Evolutionary conservation across 345 rosid genomes (phyloP).

Genomic region (Camelina sativa): DNA sequence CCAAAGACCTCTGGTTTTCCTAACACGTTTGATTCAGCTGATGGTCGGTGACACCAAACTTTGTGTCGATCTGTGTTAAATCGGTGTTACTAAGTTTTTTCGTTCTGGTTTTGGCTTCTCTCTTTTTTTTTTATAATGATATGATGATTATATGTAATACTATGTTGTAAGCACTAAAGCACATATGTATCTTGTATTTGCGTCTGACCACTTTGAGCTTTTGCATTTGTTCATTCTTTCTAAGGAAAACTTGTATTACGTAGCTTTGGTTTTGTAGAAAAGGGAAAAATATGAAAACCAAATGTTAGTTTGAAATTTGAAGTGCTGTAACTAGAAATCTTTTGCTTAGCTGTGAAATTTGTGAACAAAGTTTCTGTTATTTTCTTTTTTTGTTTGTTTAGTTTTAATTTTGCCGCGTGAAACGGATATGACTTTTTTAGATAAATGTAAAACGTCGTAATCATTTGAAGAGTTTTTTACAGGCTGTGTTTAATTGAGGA

Average conservation of each 20-base stretch:
- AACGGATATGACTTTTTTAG: neutral
- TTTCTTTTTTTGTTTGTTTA: neutral
- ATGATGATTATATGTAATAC: constrained; percentile 23
- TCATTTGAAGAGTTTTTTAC: constrained; percentile 28
- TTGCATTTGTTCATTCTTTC: constrained; percentile 47
- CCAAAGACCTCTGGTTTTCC: constrained; percentile 65
- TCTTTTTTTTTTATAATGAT: constrained; percentile 10
- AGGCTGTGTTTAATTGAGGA: constrained; percentile 37
- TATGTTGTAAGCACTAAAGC: constrained; percentile 13
- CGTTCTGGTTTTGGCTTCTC: neutral
- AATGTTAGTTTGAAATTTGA: neutral
- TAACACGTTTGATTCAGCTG: constrained; percentile 63
- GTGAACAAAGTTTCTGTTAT: neutral
- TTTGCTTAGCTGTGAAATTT: constrained; percentile 7
- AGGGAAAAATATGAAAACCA: neutral
- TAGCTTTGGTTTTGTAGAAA: constrained; percentile 3
- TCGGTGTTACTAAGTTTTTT: constrained; percentile 21
- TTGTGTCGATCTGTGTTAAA: neutral
- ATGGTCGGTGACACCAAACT: constrained; percentile 58
- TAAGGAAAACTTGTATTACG: constrained; percentile 25
- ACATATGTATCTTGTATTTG: constrained; percentile 33
- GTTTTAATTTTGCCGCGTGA: constrained; percentile 15
- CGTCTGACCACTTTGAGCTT: constrained; percentile 38
- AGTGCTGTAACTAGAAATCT: constrained; percentile 6
- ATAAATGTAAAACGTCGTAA: constrained; percentile 25